phyloP scores from a whole-genome alignment of 805 yeast genomes.

The Cyberlindnera sargentensis region DNA sequence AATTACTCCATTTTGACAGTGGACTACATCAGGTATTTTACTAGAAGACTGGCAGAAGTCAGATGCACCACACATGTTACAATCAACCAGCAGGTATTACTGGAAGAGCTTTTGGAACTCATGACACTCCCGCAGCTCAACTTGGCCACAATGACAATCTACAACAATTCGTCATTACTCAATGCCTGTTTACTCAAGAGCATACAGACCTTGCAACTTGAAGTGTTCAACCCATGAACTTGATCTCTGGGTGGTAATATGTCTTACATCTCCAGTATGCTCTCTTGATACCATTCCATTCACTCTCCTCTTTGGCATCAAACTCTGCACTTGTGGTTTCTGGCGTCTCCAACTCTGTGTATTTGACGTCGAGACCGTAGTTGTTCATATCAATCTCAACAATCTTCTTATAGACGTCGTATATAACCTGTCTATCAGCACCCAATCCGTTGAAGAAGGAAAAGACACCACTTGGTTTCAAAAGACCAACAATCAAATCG shows the following conservation, averaged over 20 bases:
- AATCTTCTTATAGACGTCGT: constrained; percentile 78
- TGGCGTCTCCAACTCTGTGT: constrained; percentile 43
- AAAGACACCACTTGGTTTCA: constrained; percentile 77
- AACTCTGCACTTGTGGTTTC: constrained; percentile 27
- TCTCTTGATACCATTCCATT: constrained; percentile 56
- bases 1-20: neutral
- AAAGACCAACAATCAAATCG: constrained; percentile 72
- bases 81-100: too few relatives aligned
- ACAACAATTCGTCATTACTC: too few relatives aligned
- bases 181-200: neutral
- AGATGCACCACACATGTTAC: too few relatives aligned
- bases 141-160: too few relatives aligned
- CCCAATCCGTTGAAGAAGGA: constrained; percentile 92
- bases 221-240: constrained; percentile 24
- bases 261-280: constrained; percentile 65
- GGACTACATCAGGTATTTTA: neutral
- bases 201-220: neutral
- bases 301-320: constrained; percentile 33
- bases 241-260: constrained; percentile 59
- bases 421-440: constrained; percentile 66
- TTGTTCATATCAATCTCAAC: constrained; percentile 74
- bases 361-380: constrained; percentile 69
- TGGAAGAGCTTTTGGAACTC: too few relatives aligned
- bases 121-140: neutral
- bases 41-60: too few relatives aligned